Evolutionary conservation across 2,329 filamentous ascomycete genomes (phyloP), one percentile per base, ranked within the genome.

Genomic region (Ustulina deusta): DNA sequence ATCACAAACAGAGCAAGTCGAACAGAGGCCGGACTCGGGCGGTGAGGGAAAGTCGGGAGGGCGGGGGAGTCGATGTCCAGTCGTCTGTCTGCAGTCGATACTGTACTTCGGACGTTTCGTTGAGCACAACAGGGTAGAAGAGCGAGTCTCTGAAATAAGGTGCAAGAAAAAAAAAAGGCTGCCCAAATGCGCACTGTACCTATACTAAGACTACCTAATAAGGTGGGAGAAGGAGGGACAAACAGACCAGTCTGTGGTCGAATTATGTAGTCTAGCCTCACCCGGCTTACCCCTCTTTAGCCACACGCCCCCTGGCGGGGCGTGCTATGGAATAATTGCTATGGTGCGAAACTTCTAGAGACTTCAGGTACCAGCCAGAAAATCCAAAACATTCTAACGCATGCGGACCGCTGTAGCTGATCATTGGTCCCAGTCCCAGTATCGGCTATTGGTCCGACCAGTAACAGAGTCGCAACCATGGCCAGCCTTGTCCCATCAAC

Each of bases 341-440:
- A 48, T 32, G 42, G 29, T 42, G 56, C 66, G 73, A 75, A 76
- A 72, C 62, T 76, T 76, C 75, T 76, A 74, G 75, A 74, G 68
- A 71, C 72, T 76, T 76, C 75, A 72, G 68, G 71, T 52, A 54
- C 52, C 56, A 56, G 54, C 61, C 17, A 54, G 17, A 59, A 54
- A 42, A 27, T 48, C 42, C 40, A 44, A 63, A 63, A 34, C 52
- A 58, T 57, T 34, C 11, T 36, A 66, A 64, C 64, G 46, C 60
- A 67, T 61, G 67, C 67, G 48, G 63, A 56, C 25, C 29, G 22
- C 15, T 29, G 27, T 27, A 42, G 22, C 25, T 52, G 11, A n/a
- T n/a, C n/a, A n/a, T n/a, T n/a, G n/a, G 38, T 57, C 17, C 25
- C 17, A n/a, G 44, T 3, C 27, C 22, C 48, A 58, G 13, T 48